Evolutionary conservation across 1,284 basidiomycete species (phyloP).

Genomic region (Vanrija humicola): DNA sequence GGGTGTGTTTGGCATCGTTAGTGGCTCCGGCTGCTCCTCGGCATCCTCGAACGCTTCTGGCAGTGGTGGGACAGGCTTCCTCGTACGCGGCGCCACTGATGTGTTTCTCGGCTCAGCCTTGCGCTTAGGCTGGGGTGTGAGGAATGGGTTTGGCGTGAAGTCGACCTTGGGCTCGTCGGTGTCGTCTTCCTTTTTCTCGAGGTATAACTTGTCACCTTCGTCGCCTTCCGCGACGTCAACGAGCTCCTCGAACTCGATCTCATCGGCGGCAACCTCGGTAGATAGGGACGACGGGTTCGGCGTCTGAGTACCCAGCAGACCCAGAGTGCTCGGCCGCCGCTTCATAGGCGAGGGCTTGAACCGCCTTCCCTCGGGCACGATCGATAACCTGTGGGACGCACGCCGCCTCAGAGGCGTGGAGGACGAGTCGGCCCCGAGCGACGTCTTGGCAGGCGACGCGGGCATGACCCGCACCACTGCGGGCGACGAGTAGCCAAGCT

Average conservation of each 20-base stretch:
- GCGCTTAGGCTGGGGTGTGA: conserved; percentile 29
- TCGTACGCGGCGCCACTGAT: conserved; percentile 27
- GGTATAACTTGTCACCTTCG: conserved; percentile 40
- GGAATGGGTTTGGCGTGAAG: conserved; percentile 24
- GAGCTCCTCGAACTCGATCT: conserved; percentile 8
- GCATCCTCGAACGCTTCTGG: background rate
- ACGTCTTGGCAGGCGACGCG: conserved; percentile 3
- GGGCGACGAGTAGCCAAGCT: background rate
- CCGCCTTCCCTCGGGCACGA: conserved; percentile 37
- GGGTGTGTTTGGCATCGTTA: background rate
- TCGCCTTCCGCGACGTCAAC: conserved; percentile 34
- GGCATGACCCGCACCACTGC: background rate
- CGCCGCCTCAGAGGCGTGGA: conserved; percentile 13
- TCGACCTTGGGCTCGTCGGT: conserved; percentile 16
- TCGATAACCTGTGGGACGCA: conserved; percentile 35
- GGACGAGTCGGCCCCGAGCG: background rate
- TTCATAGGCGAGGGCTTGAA: conserved; percentile 41
- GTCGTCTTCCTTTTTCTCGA: conserved; percentile 30
- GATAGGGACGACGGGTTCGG: background rate
- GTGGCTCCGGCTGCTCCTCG: background rate
- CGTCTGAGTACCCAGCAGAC: conserved; percentile 1
- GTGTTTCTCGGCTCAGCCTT: conserved; percentile 27
- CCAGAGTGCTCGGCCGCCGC: conserved; percentile 1
- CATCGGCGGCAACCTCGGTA: conserved; percentile 13
- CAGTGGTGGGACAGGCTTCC: background rate